A percentile compares a stretch with the other conserved stretches of the same genome.
Evolutionary conservation across 495 filamentous ascomycete genomes (phyloP).

Genomic region (Podospora pseudoanserina): DNA sequence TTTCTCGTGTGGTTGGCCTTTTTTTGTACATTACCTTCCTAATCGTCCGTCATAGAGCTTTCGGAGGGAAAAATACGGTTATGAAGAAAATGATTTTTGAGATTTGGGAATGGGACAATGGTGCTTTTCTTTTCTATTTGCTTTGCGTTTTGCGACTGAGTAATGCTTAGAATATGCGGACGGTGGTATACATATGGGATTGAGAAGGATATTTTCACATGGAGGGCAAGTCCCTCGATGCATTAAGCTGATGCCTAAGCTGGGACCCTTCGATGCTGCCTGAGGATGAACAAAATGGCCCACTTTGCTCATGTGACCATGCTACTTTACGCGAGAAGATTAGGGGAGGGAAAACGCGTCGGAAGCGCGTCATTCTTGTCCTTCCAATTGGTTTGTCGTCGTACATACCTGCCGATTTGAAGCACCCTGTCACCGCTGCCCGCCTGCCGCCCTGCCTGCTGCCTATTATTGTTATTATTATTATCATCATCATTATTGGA

Average conservation of each 20-base stretch:
- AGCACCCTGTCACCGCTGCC: not conserved
- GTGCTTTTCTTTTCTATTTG: constrained; percentile 1
- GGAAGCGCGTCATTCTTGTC: not conserved
- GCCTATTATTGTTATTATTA: not conserved
- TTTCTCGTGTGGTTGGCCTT: not conserved
- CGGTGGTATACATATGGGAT: not conserved
- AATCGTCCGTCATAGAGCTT: constrained; percentile 25
- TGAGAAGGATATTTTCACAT: not conserved
- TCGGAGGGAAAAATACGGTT: constrained; percentile 15
- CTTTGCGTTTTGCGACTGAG: not conserved
- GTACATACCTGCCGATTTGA: not conserved
- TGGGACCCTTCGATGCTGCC: not conserved
- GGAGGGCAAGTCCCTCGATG: too few relatives aligned
- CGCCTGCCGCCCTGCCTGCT: not conserved
- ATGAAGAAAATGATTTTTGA: constrained; percentile 11
- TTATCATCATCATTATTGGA: not conserved
- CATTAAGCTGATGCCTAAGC: not conserved
- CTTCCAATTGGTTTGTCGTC: not conserved
- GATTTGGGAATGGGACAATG: constrained; percentile 16
- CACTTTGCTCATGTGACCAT: not conserved
- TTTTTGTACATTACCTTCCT: constrained; percentile 26
- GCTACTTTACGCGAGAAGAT: not conserved
- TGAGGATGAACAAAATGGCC: not conserved
- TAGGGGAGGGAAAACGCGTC: not conserved
- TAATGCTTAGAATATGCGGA: not conserved